A percentile compares a stretch with the other conserved stretches of the same genome.
These are phyloP conservation scores for Fusarium tuaranense DNA, from an alignment of 2,329 filamentous ascomycete genomes.

Conservation along the genomic window DNA sequence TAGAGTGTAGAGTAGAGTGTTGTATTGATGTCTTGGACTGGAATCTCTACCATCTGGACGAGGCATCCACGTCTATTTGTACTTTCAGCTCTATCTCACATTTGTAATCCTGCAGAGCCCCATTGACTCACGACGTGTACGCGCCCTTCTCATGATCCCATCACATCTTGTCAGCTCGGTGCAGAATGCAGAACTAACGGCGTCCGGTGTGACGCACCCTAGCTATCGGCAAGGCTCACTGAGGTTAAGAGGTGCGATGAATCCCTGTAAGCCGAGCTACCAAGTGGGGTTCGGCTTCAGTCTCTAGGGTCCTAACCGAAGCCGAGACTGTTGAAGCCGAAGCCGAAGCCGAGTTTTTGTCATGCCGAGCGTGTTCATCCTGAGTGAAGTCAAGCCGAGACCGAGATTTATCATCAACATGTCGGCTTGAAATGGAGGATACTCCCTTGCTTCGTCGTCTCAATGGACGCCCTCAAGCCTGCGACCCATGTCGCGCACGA, in stretches of 20 bases:
- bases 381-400: slow-evolving; percentile 14
- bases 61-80: slow-evolving; percentile 31
- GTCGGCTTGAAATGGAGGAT: slow-evolving; percentile 30
- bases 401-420: slow-evolving; percentile 15
- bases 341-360: slow-evolving; percentile 29
- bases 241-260: neutral
- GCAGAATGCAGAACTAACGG: neutral
- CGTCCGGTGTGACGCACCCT: slow-evolving; percentile 36
- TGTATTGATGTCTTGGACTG: slow-evolving; percentile 16
- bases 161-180: slow-evolving; percentile 21
- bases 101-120: slow-evolving; percentile 1
- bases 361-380: neutral
- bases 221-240: slow-evolving; percentile 6
- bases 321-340: slow-evolving; percentile 8
- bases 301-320: neutral
- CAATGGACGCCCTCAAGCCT: slow-evolving; percentile 46
- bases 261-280: slow-evolving; percentile 34
- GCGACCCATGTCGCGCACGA: slow-evolving; percentile 54
- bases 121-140: slow-evolving; percentile 34
- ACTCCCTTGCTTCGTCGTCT: slow-evolving; percentile 40
- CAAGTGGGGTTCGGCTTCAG: slow-evolving; percentile 19
- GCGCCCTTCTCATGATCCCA: slow-evolving; percentile 31
- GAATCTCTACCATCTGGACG: neutral
- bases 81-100: slow-evolving; percentile 12
- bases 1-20: neutral